Evolutionary conservation across 371 early-diverging fungal species (phyloP).

Genomic region (Mucor sp.): DNA sequence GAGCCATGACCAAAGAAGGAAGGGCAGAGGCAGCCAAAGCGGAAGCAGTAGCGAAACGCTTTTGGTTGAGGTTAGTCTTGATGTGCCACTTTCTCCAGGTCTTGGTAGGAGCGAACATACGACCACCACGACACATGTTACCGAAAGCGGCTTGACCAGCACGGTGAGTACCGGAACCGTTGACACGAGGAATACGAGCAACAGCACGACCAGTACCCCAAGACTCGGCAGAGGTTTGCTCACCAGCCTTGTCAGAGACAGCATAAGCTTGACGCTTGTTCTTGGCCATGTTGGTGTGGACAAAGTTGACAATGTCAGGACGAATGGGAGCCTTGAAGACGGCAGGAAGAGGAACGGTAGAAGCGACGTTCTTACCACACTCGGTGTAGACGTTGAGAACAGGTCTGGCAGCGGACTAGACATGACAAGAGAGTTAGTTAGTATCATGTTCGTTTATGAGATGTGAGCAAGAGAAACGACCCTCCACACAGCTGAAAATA

Average conservation of each 20-base stretch:
- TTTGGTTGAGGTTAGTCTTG: slow-evolving; percentile 98
- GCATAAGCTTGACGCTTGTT: slow-evolving; percentile 99
- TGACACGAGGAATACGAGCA: slow-evolving; percentile 99
- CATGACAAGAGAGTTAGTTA: background rate
- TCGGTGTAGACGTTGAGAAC: slow-evolving; percentile 91
- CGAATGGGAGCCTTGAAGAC: slow-evolving; percentile 99
- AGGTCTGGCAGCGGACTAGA: slow-evolving; percentile 78
- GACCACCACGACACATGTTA: slow-evolving; percentile 67
- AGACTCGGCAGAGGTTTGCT: slow-evolving; percentile 99
- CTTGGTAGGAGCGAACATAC: slow-evolving; percentile 99
- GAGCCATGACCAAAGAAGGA: slow-evolving; percentile 95
- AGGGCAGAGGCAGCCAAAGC: slow-evolving; percentile 99
- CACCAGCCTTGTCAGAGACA: slow-evolving; percentile 98
- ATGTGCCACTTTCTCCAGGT: slow-evolving; percentile 99
- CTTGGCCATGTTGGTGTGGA: slow-evolving; percentile 98
- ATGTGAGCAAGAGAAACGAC: background rate
- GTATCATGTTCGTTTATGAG: background rate
- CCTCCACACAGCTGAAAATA: background rate
- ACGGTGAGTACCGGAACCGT: slow-evolving; percentile 99
- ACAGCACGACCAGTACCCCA: slow-evolving; percentile 99
- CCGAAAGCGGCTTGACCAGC: slow-evolving; percentile 99
- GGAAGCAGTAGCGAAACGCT: slow-evolving; percentile 98
- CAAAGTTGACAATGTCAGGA: slow-evolving; percentile 96
- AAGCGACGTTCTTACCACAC: slow-evolving; percentile 70
- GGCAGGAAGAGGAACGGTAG: slow-evolving; percentile 90